Base-by-base conservation (phyloP, 192 early-diverging fungal species). In the Helicostylum pulchrum region DNA sequence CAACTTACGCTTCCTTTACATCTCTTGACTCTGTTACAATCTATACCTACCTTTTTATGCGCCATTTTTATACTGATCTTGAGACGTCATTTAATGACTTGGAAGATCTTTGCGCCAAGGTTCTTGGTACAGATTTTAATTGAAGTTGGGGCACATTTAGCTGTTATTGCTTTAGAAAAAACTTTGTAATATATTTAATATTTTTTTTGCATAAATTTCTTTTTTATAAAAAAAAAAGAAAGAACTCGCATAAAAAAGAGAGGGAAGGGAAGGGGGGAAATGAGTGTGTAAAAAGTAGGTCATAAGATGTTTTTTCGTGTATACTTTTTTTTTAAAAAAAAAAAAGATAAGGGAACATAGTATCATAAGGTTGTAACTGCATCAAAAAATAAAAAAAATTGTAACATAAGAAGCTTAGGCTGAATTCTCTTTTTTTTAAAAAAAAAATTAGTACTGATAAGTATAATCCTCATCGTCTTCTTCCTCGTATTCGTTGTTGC, bases 91-190 rank as follows among this genome's bases (percentile, higher is more conserved):
- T 80, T 96, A 63, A 96, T 96, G 96, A 92, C 94, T n/a, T 98
- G 94, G 96, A 93, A 92, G 62, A 83, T 96, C 8, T 98, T 94
- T 90, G 93, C 91, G 9, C 94, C 96, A 1, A 80, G 94, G 64
- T 94, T 91, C 63, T 83, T 98, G 75, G 71, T 92, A 21, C 74
- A 76, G 39, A 45, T 50, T n/a, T 51, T 76, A 12, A 49, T 76
- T 12, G 43, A 61, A 19, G 20, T 61, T 30, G 74, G 74, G 20
- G 59, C 71, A 20, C 44, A 42, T 56, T 19, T 57, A 43, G 57
- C 51, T 26, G 56, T 36, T 30, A 44, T 51, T 59, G 21, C 45
- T 34, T 50, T 52, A 31, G 46, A 48, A 19, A 19, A 19, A 48
- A 10, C 36, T 9, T 39, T 39, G 36, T 39, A 39, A 39, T 39